Evolutionary conservation across 441 rosid genomes (phyloP), one percentile per base, ranked within the genome.

Genomic region (Brassica balearica): DNA sequence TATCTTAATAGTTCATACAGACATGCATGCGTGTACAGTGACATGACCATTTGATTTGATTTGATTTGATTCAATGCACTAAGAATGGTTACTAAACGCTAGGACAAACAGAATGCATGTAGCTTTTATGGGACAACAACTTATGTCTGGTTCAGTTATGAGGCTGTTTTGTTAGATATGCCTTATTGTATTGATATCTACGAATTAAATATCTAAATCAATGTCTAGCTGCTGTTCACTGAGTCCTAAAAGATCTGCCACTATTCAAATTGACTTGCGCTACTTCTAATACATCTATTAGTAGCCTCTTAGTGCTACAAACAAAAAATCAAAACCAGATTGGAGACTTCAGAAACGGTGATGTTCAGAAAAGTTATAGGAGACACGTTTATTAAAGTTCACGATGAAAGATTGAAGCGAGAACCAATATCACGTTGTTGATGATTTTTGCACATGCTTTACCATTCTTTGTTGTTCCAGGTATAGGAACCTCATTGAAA

Each of bases 401-500:
- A 34, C 25, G 25, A 23, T 23, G 25, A 32, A 56, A 59, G 41
- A 68, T 12, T 68, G 5, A 53, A 53, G 2, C 38, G 4, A 38
- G 65, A 55, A 55, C 65, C 61, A 25, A 10, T 51, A 19, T 25
- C 76, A 71, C 67, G 6, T 32, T 32, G 61, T 58, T 66, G 81
- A 60, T 34, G 51, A 27, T 72, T 66, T 66, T 38, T 77, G 51
- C 69, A 73, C 22, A 12, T 63, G 68, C 58, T 69, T 51, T 51
- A 51, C 58, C 59, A 20, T 65, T 58, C 34, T 67, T 48, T 65
- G n/a, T 53, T 84, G 56, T 69, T 84, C 73, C 92, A 95, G 98
- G 88, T 93, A 90, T 81, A 86, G 97, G 83, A 93, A 90, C 86
- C 94, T 93, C 73, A 83, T 91, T 82, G 99, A 95, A 84, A 88